Percentiles rank a stretch among this genome's conserved stretches.
phyloP scores from a whole-genome alignment of 257 asterid genomes.

The Ilex aquifolium region DNA sequence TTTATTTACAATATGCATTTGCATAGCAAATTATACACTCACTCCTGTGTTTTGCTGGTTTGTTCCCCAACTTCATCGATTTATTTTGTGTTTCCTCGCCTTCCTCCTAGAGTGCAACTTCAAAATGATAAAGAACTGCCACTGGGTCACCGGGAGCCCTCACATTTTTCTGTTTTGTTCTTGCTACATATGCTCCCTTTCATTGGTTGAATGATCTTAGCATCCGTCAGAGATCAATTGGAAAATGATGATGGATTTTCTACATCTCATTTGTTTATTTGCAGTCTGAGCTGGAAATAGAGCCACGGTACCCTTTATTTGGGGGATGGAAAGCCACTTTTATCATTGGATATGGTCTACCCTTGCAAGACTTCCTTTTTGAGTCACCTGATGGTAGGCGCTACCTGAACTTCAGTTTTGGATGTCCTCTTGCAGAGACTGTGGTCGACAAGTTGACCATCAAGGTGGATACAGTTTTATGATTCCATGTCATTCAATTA shows the following conservation, averaged over 20 bases:
- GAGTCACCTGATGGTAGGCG: conserved; percentile 78
- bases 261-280: conserved; percentile 8
- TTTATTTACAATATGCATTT: no score
- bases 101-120: no score
- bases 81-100: no score
- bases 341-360: conserved; percentile 84
- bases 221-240: no score
- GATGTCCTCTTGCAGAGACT: conserved; percentile 82
- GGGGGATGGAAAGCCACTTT: conserved; percentile 99
- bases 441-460: conserved; percentile 78
- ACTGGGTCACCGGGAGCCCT: no score
- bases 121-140: no score
- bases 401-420: conserved; percentile 84
- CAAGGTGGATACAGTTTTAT: conserved; percentile 44
- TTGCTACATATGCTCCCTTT: no score
- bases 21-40: no score
- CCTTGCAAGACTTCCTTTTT: conserved; percentile 82
- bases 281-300: conserved; percentile 91
- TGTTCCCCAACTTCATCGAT: no score
- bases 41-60: no score
- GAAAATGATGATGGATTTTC: background rate
- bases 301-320: conserved; percentile 94
- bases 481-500: conserved; percentile 4
- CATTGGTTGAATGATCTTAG: no score
- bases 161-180: no score